Evolutionary conservation across 129 eudicot species (phyloP).

Genomic region (Rutidosis leptorrhynchoides): DNA sequence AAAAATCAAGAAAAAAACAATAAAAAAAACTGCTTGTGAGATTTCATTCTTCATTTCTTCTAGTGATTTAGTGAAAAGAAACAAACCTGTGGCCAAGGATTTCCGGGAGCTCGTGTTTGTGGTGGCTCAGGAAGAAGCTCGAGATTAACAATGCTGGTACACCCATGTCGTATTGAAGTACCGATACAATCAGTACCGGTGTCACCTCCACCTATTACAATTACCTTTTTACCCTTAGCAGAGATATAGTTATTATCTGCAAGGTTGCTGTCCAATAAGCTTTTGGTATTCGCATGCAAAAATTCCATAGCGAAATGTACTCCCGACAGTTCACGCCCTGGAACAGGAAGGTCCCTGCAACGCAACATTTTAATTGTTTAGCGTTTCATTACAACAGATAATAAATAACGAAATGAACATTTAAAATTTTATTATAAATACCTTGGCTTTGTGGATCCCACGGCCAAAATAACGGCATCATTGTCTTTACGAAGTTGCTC

Average conservation of each 20-base stretch:
- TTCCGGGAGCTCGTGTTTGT: constrained; percentile 79
- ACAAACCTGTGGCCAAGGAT: constrained; percentile 98
- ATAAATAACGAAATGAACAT: neutral
- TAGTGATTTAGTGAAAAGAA: neutral
- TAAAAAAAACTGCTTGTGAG: neutral
- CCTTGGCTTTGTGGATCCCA: constrained; percentile 96
- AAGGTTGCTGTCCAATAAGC: constrained; percentile 85
- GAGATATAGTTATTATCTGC: constrained; percentile 83
- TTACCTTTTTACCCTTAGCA: constrained; percentile 91
- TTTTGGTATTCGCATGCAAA: constrained; percentile 95
- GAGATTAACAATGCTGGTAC: constrained; percentile 66
- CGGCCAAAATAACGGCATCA: constrained; percentile 79
- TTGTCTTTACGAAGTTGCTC: constrained; percentile 66
- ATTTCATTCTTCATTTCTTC: neutral
- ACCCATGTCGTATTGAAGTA: constrained; percentile 90
- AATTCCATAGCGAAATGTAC: constrained; percentile 98
- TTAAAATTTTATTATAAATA: neutral
- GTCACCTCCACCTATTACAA: constrained; percentile 99
- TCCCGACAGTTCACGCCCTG: constrained; percentile 88
- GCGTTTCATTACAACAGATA: neutral
- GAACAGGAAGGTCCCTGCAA: constrained; percentile 96
- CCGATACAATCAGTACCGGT: constrained; percentile 99
- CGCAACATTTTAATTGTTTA: neutral
- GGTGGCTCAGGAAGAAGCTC: constrained; percentile 99
- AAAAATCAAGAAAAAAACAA: neutral